phyloP scores from a whole-genome alignment of 2,329 filamentous ascomycete genomes.

The Zymoseptoria ardabiliae region DNA sequence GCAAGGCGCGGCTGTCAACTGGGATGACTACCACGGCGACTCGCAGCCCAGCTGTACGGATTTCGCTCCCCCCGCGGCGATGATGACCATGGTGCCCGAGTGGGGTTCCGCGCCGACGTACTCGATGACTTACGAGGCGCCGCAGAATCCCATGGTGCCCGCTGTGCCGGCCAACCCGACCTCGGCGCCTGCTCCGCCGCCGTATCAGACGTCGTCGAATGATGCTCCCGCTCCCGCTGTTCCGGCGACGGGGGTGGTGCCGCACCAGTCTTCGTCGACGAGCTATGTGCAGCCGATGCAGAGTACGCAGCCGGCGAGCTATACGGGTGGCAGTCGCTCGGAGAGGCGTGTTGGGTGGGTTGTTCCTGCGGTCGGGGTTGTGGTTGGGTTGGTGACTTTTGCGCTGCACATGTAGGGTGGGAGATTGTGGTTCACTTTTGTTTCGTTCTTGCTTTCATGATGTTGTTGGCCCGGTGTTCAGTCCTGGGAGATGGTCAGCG shows the following conservation, averaged over 20 bases:
- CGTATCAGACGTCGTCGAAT: not conserved
- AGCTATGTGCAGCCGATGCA: not conserved
- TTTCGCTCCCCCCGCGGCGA: conserved; percentile 4
- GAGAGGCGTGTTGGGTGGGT: not conserved
- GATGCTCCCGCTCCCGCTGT: no score
- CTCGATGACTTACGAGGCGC: not conserved
- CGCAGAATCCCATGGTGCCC: not conserved
- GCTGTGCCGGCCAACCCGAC: not conserved
- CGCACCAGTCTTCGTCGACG: not conserved
- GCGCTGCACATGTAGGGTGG: not conserved
- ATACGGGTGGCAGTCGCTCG: not conserved
- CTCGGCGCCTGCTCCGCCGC: not conserved
- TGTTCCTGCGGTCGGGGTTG: not conserved
- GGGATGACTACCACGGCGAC: not conserved
- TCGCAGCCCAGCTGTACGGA: conserved; percentile 1
- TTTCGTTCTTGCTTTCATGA: not conserved
- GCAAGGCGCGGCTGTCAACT: not conserved
- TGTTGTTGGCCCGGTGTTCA: not conserved
- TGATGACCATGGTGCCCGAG: conserved; percentile 5
- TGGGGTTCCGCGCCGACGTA: not conserved
- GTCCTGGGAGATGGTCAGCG: not conserved
- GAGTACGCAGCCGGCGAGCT: not conserved
- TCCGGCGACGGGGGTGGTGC: no score
- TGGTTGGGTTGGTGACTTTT: not conserved
- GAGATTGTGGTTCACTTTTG: not conserved